These are phyloP conservation scores for Ambrosiella xylebori DNA, from an alignment of 2,329 filamentous ascomycete genomes.

Conservation along the genomic window DNA sequence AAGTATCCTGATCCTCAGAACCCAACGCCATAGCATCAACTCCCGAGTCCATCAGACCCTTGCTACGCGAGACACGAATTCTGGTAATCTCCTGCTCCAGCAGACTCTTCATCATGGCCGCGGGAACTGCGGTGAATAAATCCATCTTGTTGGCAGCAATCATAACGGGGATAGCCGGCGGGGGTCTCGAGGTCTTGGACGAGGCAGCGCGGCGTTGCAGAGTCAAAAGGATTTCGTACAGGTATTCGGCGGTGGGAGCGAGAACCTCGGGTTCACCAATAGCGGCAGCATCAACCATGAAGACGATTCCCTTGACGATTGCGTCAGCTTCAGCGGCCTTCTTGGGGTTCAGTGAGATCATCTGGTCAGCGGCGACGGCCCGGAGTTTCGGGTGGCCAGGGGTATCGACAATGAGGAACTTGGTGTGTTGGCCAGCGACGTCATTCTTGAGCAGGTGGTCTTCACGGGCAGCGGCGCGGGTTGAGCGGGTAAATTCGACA, in stretches of 20 bases:
- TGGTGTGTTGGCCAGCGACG: slow-evolving; percentile 38
- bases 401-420: slow-evolving; percentile 69
- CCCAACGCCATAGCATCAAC: slow-evolving; percentile 45
- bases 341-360: slow-evolving; percentile 15
- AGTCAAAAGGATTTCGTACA: slow-evolving; percentile 73
- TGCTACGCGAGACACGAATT: slow-evolving; percentile 59
- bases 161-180: slow-evolving; percentile 51
- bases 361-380: slow-evolving; percentile 33
- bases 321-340: slow-evolving; percentile 17
- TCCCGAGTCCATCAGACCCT: slow-evolving; percentile 67
- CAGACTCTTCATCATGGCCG: slow-evolving; percentile 52
- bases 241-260: slow-evolving; percentile 59
- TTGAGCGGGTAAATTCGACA: slow-evolving; percentile 38
- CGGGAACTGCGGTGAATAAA: slow-evolving; percentile 79
- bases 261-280: slow-evolving; percentile 43
- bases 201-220: slow-evolving; percentile 56
- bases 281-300: slow-evolving; percentile 70
- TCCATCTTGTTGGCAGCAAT: slow-evolving; percentile 92
- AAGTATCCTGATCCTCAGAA: slow-evolving; percentile 59
- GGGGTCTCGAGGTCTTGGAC: slow-evolving; percentile 29
- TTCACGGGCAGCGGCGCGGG: slow-evolving; percentile 25
- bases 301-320: slow-evolving; percentile 58
- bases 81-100: slow-evolving; percentile 69
- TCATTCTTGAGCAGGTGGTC: slow-evolving; percentile 40
- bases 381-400: slow-evolving; percentile 93